Percentiles rank a stretch among this genome's conserved stretches.
Conservation (phyloP, 148 eudicot genomes). For the Gaultheria prostrata region DNA sequence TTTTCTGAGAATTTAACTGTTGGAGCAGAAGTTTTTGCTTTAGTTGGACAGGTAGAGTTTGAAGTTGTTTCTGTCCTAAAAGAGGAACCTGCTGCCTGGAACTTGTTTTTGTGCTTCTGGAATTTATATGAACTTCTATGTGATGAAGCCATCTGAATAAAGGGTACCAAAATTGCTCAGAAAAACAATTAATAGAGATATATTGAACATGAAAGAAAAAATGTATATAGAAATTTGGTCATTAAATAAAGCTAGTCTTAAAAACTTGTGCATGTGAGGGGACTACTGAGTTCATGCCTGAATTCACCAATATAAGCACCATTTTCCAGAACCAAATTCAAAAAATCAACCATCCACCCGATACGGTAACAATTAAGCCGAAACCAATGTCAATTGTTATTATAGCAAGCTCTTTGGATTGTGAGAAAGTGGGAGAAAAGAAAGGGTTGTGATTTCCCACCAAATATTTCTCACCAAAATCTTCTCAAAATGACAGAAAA, state of each 20-base stretch:
- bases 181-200: background rate
- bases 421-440: background rate
- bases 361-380: background rate
- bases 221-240: background rate
- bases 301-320: background rate
- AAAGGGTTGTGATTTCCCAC: background rate
- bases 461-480: too few relatives aligned
- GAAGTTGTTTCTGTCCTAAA: slow-evolving; percentile 31
- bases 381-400: background rate
- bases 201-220: background rate
- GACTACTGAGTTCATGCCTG: background rate
- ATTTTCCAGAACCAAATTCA: background rate
- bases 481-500: too few relatives aligned
- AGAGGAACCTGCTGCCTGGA: slow-evolving; percentile 44
- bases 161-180: background rate
- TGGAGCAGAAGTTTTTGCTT: slow-evolving; percentile 44
- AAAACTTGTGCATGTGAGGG: background rate
- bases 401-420: background rate
- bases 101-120: slow-evolving; percentile 66
- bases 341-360: background rate
- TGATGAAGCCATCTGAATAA: slow-evolving; percentile 50
- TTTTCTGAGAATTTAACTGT: slow-evolving; percentile 65
- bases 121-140: slow-evolving; percentile 50
- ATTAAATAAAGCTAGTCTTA: too few relatives aligned
- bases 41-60: slow-evolving; percentile 22